Evolutionary conservation across 208 protist genomes (phyloP).

Genomic region (Tritrichomonas foetus): DNA sequence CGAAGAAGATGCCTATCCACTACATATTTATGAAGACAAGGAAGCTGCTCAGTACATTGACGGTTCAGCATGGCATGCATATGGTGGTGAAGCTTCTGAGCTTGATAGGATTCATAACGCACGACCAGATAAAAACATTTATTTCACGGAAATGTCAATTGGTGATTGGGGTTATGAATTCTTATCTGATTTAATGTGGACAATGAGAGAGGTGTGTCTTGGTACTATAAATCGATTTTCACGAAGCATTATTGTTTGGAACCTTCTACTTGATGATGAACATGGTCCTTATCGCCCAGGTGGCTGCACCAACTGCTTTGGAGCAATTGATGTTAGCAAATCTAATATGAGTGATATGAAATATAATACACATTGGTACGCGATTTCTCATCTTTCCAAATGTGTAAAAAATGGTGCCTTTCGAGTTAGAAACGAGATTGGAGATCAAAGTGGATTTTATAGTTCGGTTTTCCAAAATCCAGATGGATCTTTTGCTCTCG

Average conservation of each 20-base stretch:
- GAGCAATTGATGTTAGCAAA: not conserved
- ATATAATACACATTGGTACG: not conserved
- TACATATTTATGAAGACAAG: not conserved
- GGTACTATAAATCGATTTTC: not conserved
- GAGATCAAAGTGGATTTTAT: not conserved
- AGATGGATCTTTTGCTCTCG: not conserved
- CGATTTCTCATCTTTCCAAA: not conserved
- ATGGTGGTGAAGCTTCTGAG: not conserved
- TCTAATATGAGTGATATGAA: not conserved
- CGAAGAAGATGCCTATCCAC: not conserved
- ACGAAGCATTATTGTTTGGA: not conserved
- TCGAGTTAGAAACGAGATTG: not conserved
- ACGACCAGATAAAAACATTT: slow-evolving; percentile 6
- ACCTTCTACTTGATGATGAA: not conserved
- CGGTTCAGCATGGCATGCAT: slow-evolving; percentile 1
- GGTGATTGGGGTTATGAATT: not conserved
- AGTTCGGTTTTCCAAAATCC: not conserved
- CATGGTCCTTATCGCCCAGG: slow-evolving; percentile 7
- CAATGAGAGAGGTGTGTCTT: not conserved
- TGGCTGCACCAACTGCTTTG: not conserved
- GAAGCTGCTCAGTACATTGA: not conserved
- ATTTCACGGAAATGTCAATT: slow-evolving; percentile 36
- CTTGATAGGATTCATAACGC: not conserved
- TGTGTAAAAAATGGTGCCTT: not conserved
- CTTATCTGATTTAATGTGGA: slow-evolving; percentile 3